These are phyloP conservation scores for Acacia melanoxylon DNA, from an alignment of 306 rosid species.

Conservation along the genomic window DNA sequence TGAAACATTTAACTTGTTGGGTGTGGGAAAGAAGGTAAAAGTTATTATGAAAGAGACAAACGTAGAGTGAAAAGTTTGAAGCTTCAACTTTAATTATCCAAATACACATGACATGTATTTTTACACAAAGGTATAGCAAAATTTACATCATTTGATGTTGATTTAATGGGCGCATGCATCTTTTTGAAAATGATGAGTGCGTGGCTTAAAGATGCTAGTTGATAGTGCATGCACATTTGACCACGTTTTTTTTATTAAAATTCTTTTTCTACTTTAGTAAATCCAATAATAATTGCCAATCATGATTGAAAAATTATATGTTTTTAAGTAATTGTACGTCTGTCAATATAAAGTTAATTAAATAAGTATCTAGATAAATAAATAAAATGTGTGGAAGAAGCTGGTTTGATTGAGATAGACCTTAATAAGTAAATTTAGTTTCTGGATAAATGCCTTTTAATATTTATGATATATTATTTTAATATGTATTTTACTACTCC, in stretches of 20 bases:
- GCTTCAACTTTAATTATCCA: neutral
- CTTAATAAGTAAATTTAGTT: neutral
- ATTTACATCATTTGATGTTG: neutral
- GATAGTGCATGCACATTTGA: neutral
- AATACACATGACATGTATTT: neutral
- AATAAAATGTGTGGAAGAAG: neutral
- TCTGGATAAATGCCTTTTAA: neutral
- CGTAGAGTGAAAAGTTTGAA: neutral
- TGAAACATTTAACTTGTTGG: neutral
- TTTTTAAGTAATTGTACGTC: neutral
- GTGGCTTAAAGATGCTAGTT: neutral
- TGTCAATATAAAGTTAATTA: neutral
- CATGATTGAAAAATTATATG: neutral
- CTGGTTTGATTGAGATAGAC: neutral
- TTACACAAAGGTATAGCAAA: neutral
- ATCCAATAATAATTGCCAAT: neutral
- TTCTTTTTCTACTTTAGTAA: neutral
- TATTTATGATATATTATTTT: neutral
- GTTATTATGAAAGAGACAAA: neutral
- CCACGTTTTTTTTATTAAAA: neutral
- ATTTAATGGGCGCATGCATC: neutral
- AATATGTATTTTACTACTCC: neutral
- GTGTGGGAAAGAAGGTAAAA: neutral
- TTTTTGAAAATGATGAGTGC: constrained; percentile 2
- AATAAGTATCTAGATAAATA: neutral